Conservation (phyloP, 73 alveolate genomes). For the Paramecium sonneborni region DNA sequence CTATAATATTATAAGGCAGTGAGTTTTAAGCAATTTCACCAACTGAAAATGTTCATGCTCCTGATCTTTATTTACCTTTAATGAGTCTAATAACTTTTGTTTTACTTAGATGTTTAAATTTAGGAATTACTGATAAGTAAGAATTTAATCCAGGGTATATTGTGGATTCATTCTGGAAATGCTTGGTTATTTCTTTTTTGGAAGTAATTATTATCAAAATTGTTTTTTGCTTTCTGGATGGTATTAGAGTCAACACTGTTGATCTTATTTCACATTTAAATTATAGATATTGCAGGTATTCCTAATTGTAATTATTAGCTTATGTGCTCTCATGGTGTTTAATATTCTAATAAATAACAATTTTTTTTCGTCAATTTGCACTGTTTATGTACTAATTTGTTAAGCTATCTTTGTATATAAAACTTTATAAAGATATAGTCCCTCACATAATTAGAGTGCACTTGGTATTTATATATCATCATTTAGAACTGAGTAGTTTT, state of each 20-base stretch:
- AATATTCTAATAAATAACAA: neutral
- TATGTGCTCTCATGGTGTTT: neutral
- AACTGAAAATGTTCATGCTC: conserved; percentile 57
- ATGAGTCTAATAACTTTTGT: conserved; percentile 60
- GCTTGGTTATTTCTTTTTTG: neutral
- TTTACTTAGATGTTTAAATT: neutral
- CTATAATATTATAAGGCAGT: neutral
- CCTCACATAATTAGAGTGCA: neutral
- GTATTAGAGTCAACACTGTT: neutral
- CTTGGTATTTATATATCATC: neutral
- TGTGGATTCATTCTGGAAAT: conserved; percentile 9
- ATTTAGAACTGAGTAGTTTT: neutral
- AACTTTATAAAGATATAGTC: neutral
- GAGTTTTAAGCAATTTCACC: conserved; percentile 24
- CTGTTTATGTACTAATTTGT: neutral
- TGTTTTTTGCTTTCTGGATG: neutral
- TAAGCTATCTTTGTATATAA: neutral
- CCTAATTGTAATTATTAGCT: neutral
- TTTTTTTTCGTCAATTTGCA: neutral
- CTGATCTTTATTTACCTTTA: conserved; percentile 56
- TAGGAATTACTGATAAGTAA: neutral
- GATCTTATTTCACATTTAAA: conserved; percentile 1
- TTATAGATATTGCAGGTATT: conserved; percentile 34
- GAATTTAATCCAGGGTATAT: neutral
- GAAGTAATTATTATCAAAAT: neutral